Conservation (phyloP, 768 basidiomycete species). For the Leccinum boreale region DNA sequence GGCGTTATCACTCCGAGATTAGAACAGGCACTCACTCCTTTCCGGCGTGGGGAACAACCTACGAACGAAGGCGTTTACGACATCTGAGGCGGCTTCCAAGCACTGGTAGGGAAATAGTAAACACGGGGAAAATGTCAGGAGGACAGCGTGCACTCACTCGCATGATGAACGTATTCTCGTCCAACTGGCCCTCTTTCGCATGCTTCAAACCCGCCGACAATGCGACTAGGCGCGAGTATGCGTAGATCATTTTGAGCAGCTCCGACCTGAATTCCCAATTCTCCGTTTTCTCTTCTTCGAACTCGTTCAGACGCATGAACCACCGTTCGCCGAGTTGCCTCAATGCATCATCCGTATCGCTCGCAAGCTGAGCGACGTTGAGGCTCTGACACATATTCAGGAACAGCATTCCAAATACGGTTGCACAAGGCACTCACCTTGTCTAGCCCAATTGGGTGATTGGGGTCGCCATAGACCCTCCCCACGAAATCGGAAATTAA, state of each 20-base stretch:
- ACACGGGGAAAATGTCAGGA: neutral
- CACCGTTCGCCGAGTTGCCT: conserved; percentile 52
- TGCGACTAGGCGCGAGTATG: conserved; percentile 66
- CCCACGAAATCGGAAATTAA: conserved; percentile 57
- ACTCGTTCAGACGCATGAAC: conserved; percentile 48
- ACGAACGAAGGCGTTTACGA: conserved; percentile 58
- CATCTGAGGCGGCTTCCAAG: conserved; percentile 60
- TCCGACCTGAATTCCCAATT: conserved; percentile 60
- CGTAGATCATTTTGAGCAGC: conserved; percentile 57
- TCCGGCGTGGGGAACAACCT: conserved; percentile 49
- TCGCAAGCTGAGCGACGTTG: conserved; percentile 62
- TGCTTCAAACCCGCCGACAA: conserved; percentile 79
- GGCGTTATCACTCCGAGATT: neutral
- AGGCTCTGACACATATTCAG: conserved; percentile 41
- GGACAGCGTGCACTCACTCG: conserved; percentile 46
- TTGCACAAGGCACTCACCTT: conserved; percentile 41
- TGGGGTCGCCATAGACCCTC: conserved; percentile 69
- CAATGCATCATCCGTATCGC: conserved; percentile 68
- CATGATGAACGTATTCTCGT: conserved; percentile 64
- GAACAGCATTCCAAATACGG: neutral
- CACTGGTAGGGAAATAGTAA: conserved; percentile 42
- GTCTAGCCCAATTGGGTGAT: conserved; percentile 72
- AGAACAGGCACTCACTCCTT: conserved; percentile 42
- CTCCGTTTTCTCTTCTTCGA: conserved; percentile 49
- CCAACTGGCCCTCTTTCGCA: conserved; percentile 50